Evolutionary conservation across 2,329 filamentous ascomycete genomes (phyloP), one percentile per base, ranked within the genome.

Genomic region (Aspergillus viridinutans): DNA sequence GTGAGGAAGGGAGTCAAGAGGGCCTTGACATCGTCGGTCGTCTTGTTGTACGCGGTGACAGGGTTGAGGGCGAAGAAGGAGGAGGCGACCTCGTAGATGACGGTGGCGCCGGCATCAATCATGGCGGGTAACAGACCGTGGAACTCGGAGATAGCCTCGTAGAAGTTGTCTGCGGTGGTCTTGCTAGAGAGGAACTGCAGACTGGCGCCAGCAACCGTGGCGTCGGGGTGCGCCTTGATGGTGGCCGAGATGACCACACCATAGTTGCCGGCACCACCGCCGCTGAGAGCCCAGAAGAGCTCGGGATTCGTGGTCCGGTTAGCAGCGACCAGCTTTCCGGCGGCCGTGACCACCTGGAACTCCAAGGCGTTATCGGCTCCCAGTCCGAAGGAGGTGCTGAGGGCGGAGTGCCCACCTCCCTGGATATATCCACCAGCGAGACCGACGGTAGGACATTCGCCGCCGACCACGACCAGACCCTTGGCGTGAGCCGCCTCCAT

Each of bases 281-380:
- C 84, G 48, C 77, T 76, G 2, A 87, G 70, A 1, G 84, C 85
- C 84, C 84, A 88, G 72, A 83, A 87, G 1, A 88, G 73, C 53
- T 87, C 84, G 0, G 72, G 56, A 62, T 87, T 83, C 42, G 79
- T 50, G 0, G 60, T 65, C 1, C 74, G 75, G 4, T 76, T 80
- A 0, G 83, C 83, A 2, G 70, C 79, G 1, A 85, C 62, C 20
- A 80, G 61, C 17, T 75, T 54, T 4, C 84, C 83, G 12, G 68
- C 65, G 1, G 77, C 80, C 7, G 79, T 83, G 38, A 87, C 78
- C 1, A 85, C 81, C 57, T 84, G 78, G 38, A 74, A 81, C 54
- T 80, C 76, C 2, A 88, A 73, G 0, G 80, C 76, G 52, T 88
- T 80, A 62, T 89, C 85, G 0, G 84, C 84, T 20, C 74, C 81